Evolutionary conservation across 495 filamentous ascomycete species (phyloP), one percentile per base, ranked within the genome.

Genomic region (Astrothelium macrocarpum): DNA sequence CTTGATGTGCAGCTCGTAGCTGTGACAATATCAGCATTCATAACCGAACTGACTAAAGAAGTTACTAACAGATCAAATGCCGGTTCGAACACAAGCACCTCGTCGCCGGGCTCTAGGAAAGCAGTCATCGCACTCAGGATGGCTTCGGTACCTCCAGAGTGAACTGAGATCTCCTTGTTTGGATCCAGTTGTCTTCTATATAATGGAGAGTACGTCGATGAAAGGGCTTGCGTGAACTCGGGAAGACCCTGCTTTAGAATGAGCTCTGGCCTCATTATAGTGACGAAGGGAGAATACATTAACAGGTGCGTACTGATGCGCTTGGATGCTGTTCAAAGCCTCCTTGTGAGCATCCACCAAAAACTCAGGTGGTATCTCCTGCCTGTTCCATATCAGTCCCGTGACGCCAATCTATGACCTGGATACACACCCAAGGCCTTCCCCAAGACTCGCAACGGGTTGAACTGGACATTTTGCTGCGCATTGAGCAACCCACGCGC

Each of bases 51-150:
- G 7, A 0, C 1, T 0, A 36, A 36, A 31, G 11, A 26, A 5
- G 59, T 26, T 28, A 0, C 32, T 32, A 36, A 67, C 66, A 43
- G 26, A 34, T 62, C 53, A 53, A 67, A 67, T 28, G 34, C 43
- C 14, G 66, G 66, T 42, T 67, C 66, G 11, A 67, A 46, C 7
- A 67, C 56, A 28, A 67, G 53, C 2, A 66, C 64, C 31, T 67
- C 66, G 12, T 67, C 66, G 5, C 64, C 66, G 29, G 32, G 66
- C 36, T 67, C 64, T n/a, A 67, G 16, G 32, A 66, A 67, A 26
- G 64, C 64, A 1, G 34, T 66, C 31, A 67, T 14, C 18, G 34
- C 29, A 32, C 64, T 62, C 18, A 67, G 59, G 14, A 67, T 46
- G 5, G 18, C 65, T 56, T 67, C 66, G 11, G 2, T 62, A 9